Conservation (phyloP, 768 basidiomycete genomes). For the Piloderma croceum region DNA sequence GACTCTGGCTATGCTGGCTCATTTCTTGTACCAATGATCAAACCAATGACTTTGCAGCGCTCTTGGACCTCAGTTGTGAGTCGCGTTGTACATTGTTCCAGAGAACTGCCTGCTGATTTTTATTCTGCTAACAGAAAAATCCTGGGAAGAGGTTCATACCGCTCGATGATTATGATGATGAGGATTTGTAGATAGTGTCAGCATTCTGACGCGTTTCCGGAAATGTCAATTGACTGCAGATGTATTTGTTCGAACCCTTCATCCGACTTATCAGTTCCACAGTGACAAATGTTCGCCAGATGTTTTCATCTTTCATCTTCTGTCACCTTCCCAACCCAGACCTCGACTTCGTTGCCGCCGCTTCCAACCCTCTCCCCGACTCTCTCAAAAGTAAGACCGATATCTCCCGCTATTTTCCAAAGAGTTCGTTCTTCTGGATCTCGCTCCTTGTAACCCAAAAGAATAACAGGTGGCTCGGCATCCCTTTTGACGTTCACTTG, state of each 20-base stretch:
- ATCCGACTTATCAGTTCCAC: background rate
- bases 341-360: conserved; percentile 60
- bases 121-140: conserved; percentile 27
- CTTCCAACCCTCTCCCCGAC: conserved; percentile 57
- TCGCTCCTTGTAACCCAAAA: conserved; percentile 86
- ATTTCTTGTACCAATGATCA: too few species aligned
- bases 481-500: too few species aligned
- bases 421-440: conserved; percentile 69
- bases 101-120: too few species aligned
- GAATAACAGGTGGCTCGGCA: conserved; percentile 40
- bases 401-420: conserved; percentile 54
- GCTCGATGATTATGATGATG: conserved; percentile 41
- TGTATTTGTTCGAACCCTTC: background rate
- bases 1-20: too few species aligned
- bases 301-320: background rate
- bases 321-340: conserved; percentile 50
- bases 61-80: too few species aligned
- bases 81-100: too few species aligned
- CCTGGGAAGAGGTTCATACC: conserved; percentile 47
- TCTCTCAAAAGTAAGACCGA: conserved; percentile 51
- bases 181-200: conserved; percentile 20
- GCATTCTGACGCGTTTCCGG: background rate
- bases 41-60: too few species aligned
- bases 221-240: conserved; percentile 13
- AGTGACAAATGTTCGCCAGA: background rate